A percentile compares a stretch with the other conserved stretches of the same genome.
phyloP scores from a whole-genome alignment of 176 grass and related monocot genomes.

The Zoysia pacifica region DNA sequence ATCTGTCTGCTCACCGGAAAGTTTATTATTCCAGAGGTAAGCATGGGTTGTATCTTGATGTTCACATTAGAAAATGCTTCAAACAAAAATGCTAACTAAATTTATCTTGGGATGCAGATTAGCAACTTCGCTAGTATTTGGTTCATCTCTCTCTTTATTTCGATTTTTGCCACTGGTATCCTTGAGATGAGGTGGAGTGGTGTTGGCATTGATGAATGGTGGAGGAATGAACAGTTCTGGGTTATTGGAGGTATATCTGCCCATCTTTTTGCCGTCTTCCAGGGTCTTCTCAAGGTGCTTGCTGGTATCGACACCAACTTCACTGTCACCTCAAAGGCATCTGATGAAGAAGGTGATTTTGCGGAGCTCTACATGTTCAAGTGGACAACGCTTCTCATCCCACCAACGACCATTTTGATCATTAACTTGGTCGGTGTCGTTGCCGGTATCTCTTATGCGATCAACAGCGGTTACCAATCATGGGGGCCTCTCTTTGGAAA shows the following conservation, averaged over 20 bases:
- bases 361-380: constrained; percentile 92
- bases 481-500: constrained; percentile 94
- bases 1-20: constrained; percentile 94
- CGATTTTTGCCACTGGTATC: constrained; percentile 92
- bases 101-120: constrained; percentile 64
- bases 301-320: constrained; percentile 94
- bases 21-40: constrained; percentile 94
- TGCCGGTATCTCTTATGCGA: constrained; percentile 83
- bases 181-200: constrained; percentile 98
- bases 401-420: constrained; percentile 78
- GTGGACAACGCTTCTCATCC: constrained; percentile 93
- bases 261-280: constrained; percentile 85
- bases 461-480: constrained; percentile 89
- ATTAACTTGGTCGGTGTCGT: constrained; percentile 88
- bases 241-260: constrained; percentile 93
- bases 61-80: background rate
- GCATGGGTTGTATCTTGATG: background rate
- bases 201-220: constrained; percentile 88
- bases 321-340: constrained; percentile 88
- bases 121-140: constrained; percentile 93
- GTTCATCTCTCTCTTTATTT: constrained; percentile 95
- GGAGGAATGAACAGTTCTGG: constrained; percentile 98
- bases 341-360: constrained; percentile 86
- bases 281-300: constrained; percentile 91
- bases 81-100: constrained; percentile 19